A percentile compares a stretch with the other conserved stretches of the same genome.
Conservation (phyloP, 108 stramenopile genomes). For the Nannochloropsis gaditana region DNA sequence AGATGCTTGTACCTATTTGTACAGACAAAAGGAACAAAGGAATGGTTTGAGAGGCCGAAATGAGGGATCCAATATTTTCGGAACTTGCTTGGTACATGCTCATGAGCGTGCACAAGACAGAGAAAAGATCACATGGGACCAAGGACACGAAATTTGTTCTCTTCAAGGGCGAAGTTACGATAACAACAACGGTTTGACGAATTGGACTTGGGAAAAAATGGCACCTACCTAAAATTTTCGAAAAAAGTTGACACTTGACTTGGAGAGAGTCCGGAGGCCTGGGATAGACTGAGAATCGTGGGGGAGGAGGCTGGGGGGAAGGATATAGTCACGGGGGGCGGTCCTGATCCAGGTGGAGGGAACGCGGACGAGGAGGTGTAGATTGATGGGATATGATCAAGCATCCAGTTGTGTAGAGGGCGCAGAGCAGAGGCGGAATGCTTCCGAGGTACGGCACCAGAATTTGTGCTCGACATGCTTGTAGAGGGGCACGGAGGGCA, state of each 20-base stretch:
- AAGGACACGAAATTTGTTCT: no score
- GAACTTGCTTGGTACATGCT: no score
- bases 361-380: not conserved
- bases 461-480: not conserved
- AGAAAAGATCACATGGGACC: no score
- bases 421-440: not conserved
- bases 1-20: not conserved
- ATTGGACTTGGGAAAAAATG: not conserved
- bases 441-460: constrained; percentile 1
- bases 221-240: not conserved
- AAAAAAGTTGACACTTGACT: not conserved
- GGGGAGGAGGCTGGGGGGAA: not conserved
- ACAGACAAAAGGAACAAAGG: not conserved
- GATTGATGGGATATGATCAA: not conserved
- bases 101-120: no score
- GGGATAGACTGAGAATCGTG: not conserved
- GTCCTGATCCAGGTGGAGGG: not conserved
- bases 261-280: not conserved
- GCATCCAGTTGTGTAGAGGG: not conserved
- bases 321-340: not conserved
- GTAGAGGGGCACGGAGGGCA: not conserved
- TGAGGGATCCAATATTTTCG: not conserved
- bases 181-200: no score
- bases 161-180: no score
- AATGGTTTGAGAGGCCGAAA: not conserved